Evolutionary conservation across 805 yeast genomes (phyloP).

Genomic region (Ogataea populi-albae): DNA sequence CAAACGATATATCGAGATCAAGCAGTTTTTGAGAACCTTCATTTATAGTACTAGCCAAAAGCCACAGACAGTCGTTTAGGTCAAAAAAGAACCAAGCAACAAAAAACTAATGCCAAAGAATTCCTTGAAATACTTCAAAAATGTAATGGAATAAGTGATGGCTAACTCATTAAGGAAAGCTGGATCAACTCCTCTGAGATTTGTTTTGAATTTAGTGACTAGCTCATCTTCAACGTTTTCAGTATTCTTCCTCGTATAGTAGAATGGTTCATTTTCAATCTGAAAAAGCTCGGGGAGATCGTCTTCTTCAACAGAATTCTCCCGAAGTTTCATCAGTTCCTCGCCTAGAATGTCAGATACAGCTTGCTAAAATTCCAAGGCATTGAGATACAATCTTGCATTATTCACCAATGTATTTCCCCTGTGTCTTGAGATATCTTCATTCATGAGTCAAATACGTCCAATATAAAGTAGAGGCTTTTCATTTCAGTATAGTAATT

Average conservation of each 20-base stretch:
- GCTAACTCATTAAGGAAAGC: not conserved
- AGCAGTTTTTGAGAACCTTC: not conserved
- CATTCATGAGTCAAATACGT: not conserved
- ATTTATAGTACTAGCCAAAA: not conserved
- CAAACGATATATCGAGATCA: not conserved
- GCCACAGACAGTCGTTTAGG: not conserved
- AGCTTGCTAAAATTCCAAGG: not conserved
- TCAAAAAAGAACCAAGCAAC: slow-evolving; percentile 1
- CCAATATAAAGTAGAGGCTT: not conserved
- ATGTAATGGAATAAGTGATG: not conserved
- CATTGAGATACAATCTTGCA: not conserved
- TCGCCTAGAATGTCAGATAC: not conserved
- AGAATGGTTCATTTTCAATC: not conserved
- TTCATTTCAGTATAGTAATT: not conserved
- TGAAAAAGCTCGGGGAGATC: not conserved
- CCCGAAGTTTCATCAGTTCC: not conserved
- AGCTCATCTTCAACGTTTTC: not conserved
- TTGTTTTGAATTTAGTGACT: not conserved
- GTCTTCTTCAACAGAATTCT: too few species aligned
- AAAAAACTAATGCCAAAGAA: not conserved
- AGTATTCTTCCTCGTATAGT: not conserved
- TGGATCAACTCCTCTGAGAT: not conserved
- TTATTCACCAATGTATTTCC: not conserved
- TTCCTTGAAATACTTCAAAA: not conserved
- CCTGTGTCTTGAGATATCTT: not conserved